A percentile compares a stretch with the other conserved stretches of the same genome.
Conservation (phyloP, 2,329 filamentous ascomycete genomes). For the Zasmidium cellare region DNA sequence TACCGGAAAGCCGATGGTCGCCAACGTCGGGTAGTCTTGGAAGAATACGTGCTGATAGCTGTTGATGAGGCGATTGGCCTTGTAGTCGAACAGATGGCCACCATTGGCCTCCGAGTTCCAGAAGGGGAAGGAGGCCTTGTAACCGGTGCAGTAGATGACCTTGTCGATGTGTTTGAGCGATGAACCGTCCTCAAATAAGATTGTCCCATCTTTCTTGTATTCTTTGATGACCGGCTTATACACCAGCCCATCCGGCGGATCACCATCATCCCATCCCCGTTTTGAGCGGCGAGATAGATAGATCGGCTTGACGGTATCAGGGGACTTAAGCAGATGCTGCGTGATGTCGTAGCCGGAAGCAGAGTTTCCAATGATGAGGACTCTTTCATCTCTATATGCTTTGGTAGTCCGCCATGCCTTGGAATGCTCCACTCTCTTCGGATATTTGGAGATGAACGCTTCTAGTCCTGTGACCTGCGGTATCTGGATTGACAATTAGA, state of each 20-base stretch:
- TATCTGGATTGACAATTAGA: slow-evolving; percentile 25
- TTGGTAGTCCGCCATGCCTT: slow-evolving; percentile 37
- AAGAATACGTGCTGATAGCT: slow-evolving; percentile 58
- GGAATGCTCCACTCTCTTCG: slow-evolving; percentile 44
- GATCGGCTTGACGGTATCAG: slow-evolving; percentile 39
- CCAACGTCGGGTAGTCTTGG: slow-evolving; percentile 49
- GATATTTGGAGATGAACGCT: slow-evolving; percentile 57
- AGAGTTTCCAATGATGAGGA: slow-evolving; percentile 35
- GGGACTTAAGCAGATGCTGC: slow-evolving; percentile 21
- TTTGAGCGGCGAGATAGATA: slow-evolving; percentile 54
- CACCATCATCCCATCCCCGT: slow-evolving; percentile 53
- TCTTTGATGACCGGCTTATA: slow-evolving; percentile 57
- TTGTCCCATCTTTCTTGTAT: slow-evolving; percentile 33
- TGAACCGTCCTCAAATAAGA: slow-evolving; percentile 32
- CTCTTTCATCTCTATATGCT: slow-evolving; percentile 19
- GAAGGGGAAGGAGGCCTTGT: slow-evolving; percentile 47
- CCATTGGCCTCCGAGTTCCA: slow-evolving; percentile 53
- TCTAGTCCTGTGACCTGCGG: slow-evolving; percentile 52
- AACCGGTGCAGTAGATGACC: slow-evolving; percentile 37
- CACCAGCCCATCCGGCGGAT: slow-evolving; percentile 45
- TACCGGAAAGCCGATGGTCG: slow-evolving; percentile 54
- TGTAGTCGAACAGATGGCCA: slow-evolving; percentile 52
- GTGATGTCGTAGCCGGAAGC: slow-evolving; percentile 36
- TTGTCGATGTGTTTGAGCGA: slow-evolving; percentile 27
- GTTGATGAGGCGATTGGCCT: slow-evolving; percentile 43